Conservation (phyloP, 2,329 filamentous ascomycete genomes). For the Diaporthe sp. region DNA sequence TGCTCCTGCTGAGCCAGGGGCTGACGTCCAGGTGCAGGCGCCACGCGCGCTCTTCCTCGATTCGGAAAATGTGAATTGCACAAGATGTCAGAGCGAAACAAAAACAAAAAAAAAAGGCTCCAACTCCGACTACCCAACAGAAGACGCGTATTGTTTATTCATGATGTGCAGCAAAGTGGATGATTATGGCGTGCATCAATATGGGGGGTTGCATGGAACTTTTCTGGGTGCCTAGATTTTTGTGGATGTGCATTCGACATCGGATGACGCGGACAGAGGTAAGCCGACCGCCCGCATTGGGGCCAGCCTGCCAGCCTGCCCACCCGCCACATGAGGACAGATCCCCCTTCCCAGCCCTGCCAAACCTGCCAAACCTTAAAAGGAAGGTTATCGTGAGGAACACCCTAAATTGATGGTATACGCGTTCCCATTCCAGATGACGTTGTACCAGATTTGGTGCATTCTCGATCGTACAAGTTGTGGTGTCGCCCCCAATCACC, state of each 20-base stretch:
- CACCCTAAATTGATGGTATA: constrained; percentile 4
- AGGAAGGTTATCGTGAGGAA: constrained; percentile 33
- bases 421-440: constrained; percentile 19
- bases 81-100: background rate
- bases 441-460: constrained; percentile 22
- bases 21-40: constrained; percentile 9
- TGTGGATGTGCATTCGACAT: constrained; percentile 30
- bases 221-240: constrained; percentile 30
- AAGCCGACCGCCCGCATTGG: background rate
- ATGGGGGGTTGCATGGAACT: constrained; percentile 1
- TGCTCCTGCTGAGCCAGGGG: constrained; percentile 25
- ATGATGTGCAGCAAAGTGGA: constrained; percentile 9
- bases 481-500: constrained; percentile 2
- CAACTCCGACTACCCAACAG: background rate
- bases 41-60: background rate
- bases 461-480: constrained; percentile 1
- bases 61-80: background rate
- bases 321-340: background rate
- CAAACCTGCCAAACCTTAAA: constrained; percentile 36
- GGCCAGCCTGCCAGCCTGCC: background rate
- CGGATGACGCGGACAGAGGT: constrained; percentile 35
- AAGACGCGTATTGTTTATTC: constrained; percentile 30
- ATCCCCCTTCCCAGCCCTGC: constrained; percentile 8
- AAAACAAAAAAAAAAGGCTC: background rate
- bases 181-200: constrained; percentile 11